A percentile compares a stretch with the other conserved stretches of the same genome.
phyloP scores from a whole-genome alignment of 805 yeast genomes.

The Spathaspora hagerdaliae region DNA sequence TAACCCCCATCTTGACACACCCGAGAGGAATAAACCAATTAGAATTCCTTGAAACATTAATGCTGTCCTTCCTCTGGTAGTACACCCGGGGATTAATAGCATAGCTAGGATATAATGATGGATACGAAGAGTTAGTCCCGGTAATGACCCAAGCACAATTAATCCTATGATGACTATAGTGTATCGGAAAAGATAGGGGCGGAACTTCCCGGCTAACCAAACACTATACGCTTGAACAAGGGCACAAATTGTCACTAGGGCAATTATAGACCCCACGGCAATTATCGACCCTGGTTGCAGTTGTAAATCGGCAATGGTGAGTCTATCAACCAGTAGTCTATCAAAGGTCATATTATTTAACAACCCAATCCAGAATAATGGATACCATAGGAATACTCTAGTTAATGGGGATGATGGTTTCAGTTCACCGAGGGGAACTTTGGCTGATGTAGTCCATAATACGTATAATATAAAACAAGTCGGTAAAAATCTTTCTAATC shows the following conservation, averaged over 20 bases:
- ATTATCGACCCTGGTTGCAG: slow-evolving; percentile 73
- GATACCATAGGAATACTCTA: slow-evolving; percentile 62
- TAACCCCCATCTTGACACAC: slow-evolving; percentile 89
- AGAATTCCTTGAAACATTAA: slow-evolving; percentile 79
- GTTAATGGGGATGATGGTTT: slow-evolving; percentile 33
- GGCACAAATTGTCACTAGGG: slow-evolving; percentile 49
- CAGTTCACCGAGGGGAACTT: slow-evolving; percentile 32
- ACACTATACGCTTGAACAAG: slow-evolving; percentile 70
- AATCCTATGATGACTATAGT: slow-evolving; percentile 39
- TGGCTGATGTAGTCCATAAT: slow-evolving; percentile 57
- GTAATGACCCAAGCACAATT: slow-evolving; percentile 44
- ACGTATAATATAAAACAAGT: slow-evolving; percentile 65
- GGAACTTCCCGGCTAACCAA: slow-evolving; percentile 75
- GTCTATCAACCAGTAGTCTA: slow-evolving; percentile 79
- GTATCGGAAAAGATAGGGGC: slow-evolving; percentile 56
- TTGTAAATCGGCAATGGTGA: slow-evolving; percentile 66
- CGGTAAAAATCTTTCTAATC: slow-evolving; percentile 74
- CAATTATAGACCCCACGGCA: slow-evolving; percentile 53
- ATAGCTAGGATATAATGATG: slow-evolving; percentile 80
- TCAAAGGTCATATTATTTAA: slow-evolving; percentile 87
- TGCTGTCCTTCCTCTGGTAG: slow-evolving; percentile 67
- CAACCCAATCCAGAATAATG: slow-evolving; percentile 79
- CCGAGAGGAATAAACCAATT: slow-evolving; percentile 76
- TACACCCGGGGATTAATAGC: slow-evolving; percentile 77
- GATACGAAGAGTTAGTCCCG: slow-evolving; percentile 69